Percentiles rank a stretch among this genome's conserved stretches.
phyloP scores from a whole-genome alignment of 164 flowering plant species.

The Liriodendron chinense region DNA sequence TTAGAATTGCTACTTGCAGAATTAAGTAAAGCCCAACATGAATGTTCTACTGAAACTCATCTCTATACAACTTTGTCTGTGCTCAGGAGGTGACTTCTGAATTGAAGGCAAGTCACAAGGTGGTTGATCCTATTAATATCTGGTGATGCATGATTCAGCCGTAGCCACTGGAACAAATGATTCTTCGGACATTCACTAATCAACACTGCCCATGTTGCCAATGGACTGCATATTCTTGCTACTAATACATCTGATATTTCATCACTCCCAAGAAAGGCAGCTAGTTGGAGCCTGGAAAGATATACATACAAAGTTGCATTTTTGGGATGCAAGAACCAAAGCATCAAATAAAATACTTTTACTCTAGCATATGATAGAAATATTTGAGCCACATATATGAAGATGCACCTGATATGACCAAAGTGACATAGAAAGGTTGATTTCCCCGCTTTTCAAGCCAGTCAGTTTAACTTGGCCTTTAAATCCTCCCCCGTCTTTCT shows the following conservation, averaged over 20 bases:
- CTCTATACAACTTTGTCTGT: too few relatives aligned
- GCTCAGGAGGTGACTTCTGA: too few relatives aligned
- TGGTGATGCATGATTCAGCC: too few relatives aligned
- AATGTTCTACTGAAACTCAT: too few relatives aligned
- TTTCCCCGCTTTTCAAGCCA: slow-evolving; percentile 61
- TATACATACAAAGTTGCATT: too few relatives aligned
- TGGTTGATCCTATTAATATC: too few relatives aligned
- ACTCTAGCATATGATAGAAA: neutral
- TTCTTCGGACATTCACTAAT: too few relatives aligned
- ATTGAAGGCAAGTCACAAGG: too few relatives aligned
- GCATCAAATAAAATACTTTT: neutral
- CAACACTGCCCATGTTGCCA: neutral
- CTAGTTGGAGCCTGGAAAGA: neutral
- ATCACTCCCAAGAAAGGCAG: neutral
- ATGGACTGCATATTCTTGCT: neutral
- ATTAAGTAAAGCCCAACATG: too few relatives aligned
- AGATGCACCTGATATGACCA: slow-evolving; percentile 84
- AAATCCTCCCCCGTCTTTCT: slow-evolving; percentile 93
- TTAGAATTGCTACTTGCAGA: too few relatives aligned
- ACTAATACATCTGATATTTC: neutral
- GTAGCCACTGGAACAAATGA: too few relatives aligned
- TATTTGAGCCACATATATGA: neutral
- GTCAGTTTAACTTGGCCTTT: slow-evolving; percentile 62
- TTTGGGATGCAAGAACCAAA: too few relatives aligned
- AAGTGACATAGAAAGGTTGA: slow-evolving; percentile 47